A percentile compares a stretch with the other conserved stretches of the same genome.
Evolutionary conservation across 2,329 filamentous ascomycete genomes (phyloP).

Genomic region (Fusarium gaditjirri): DNA sequence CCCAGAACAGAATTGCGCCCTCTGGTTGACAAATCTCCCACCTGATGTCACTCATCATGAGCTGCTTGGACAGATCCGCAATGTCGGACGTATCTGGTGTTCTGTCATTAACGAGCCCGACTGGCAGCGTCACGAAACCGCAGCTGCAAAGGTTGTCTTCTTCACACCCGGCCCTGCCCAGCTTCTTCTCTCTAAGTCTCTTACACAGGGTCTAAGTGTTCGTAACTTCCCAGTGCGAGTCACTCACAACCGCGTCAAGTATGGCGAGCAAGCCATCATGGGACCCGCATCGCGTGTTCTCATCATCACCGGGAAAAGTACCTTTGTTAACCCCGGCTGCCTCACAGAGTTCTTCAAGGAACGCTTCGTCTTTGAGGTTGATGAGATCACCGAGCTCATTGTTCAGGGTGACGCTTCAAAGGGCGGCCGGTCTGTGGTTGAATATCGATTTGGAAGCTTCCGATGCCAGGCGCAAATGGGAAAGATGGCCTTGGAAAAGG

Average conservation of each 20-base stretch:
- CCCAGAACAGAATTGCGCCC: constrained; percentile 57
- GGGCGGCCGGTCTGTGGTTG: constrained; percentile 50
- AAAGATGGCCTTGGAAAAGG: constrained; percentile 52
- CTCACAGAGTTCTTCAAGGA: constrained; percentile 55
- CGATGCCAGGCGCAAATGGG: constrained; percentile 65
- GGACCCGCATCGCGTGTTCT: constrained; percentile 59
- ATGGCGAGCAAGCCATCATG: constrained; percentile 44
- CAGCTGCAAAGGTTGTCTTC: constrained; percentile 63
- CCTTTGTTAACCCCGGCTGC: constrained; percentile 55
- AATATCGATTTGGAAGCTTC: constrained; percentile 66
- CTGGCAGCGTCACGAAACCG: constrained; percentile 48
- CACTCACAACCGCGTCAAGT: constrained; percentile 61
- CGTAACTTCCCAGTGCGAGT: constrained; percentile 52
- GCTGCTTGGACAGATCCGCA: constrained; percentile 57
- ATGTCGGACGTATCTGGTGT: constrained; percentile 62
- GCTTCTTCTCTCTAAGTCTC: constrained; percentile 40
- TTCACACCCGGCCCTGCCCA: constrained; percentile 56
- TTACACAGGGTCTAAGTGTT: constrained; percentile 50
- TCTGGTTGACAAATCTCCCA: constrained; percentile 65
- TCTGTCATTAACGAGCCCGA: constrained; percentile 62
- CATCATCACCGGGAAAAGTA: constrained; percentile 57
- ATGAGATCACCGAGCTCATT: constrained; percentile 51
- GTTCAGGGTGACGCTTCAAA: constrained; percentile 30
- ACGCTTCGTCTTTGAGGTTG: constrained; percentile 60
- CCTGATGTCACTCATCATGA: constrained; percentile 53